Percentiles rank a stretch among this genome's conserved stretches.
Evolutionary conservation across 352 stramenopile species (phyloP).

Genomic region (Peronospora belbahrii): DNA sequence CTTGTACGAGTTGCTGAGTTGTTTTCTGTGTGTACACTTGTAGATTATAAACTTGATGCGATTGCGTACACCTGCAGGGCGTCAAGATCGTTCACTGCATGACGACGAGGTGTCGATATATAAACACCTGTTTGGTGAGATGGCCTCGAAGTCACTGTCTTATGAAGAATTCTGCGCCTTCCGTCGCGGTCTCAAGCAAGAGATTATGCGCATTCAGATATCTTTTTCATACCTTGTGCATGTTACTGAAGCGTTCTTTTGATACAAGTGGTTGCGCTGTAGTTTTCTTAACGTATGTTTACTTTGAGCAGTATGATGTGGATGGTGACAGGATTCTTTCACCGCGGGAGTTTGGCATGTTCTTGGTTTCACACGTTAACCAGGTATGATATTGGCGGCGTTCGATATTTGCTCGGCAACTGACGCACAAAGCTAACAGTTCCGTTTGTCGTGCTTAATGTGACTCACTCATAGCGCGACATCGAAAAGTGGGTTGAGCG

Average conservation of each 20-base stretch:
- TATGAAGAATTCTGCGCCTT: constrained; percentile 79
- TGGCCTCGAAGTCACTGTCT: constrained; percentile 69
- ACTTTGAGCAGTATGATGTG: constrained; percentile 87
- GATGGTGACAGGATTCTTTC: constrained; percentile 75
- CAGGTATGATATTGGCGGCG: constrained; percentile 34
- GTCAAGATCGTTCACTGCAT: constrained; percentile 69
- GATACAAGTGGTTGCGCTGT: background rate
- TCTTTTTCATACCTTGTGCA: constrained; percentile 35
- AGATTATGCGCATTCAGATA: constrained; percentile 88
- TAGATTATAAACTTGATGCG: constrained; percentile 85
- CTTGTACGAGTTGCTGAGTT: background rate
- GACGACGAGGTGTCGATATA: constrained; percentile 77
- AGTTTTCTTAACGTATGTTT: constrained; percentile 46
- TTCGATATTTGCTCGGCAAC: background rate
- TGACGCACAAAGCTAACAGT: background rate
- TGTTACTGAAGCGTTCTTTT: background rate
- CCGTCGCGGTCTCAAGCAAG: constrained; percentile 58
- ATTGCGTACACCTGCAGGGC: constrained; percentile 61
- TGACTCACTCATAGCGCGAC: constrained; percentile 17
- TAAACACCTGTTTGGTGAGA: constrained; percentile 79
- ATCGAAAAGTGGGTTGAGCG: constrained; percentile 76
- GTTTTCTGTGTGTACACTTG: background rate
- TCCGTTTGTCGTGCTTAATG: constrained; percentile 13
- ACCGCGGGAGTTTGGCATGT: constrained; percentile 81
- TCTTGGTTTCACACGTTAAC: constrained; percentile 79